Percentiles rank a stretch among this genome's conserved stretches.
These are phyloP conservation scores for Backusella macrospora DNA, from an alignment of 192 early-diverging fungal genomes.

Conservation along the genomic window DNA sequence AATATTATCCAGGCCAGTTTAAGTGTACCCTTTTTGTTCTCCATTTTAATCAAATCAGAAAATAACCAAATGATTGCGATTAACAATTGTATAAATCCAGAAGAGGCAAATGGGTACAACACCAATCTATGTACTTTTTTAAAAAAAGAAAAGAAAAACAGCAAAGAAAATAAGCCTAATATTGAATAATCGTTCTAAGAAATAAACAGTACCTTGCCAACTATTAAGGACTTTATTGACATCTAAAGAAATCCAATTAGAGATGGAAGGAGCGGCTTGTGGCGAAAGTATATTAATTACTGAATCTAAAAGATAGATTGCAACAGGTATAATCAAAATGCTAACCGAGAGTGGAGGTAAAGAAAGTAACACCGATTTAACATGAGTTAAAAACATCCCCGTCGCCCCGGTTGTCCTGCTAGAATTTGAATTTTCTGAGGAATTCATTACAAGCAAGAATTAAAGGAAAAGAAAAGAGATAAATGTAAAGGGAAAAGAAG, in stretches of 20 bases:
- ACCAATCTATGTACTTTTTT: slow-evolving; percentile 1
- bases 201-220: neutral
- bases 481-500: neutral
- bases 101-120: neutral
- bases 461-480: neutral
- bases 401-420: slow-evolving; percentile 2
- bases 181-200: no score
- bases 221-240: neutral
- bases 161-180: no score
- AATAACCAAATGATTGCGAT: slow-evolving; percentile 12
- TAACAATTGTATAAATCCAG: neutral
- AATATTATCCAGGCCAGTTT: neutral
- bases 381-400: slow-evolving; percentile 18
- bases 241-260: neutral
- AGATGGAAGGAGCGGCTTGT: neutral
- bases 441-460: neutral
- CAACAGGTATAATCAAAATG: neutral
- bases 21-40: slow-evolving; percentile 25
- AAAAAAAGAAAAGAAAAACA: no score
- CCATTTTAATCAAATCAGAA: slow-evolving; percentile 4
- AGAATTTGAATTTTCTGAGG: neutral
- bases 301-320: slow-evolving; percentile 12
- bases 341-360: slow-evolving; percentile 14
- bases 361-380: slow-evolving; percentile 6
- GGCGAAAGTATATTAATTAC: neutral